These are phyloP conservation scores for Naganishia onofrii DNA, from an alignment of 768 basidiomycete species.

Conservation along the genomic window DNA sequence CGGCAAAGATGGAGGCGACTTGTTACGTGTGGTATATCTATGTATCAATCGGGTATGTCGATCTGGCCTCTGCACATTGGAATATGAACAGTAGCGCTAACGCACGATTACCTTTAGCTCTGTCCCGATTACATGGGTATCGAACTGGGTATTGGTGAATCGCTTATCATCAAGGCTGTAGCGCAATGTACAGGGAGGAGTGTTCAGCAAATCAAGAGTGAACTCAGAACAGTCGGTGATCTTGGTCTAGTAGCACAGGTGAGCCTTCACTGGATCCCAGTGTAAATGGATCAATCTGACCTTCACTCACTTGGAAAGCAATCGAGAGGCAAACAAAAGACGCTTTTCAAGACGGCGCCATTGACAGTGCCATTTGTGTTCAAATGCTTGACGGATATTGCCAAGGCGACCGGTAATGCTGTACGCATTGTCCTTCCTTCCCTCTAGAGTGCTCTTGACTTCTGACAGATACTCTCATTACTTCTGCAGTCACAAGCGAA, in stretches of 20 bases:
- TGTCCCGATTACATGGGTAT: constrained; percentile 93
- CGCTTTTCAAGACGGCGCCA: constrained; percentile 88
- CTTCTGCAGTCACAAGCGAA: constrained; percentile 76
- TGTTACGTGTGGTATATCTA: constrained; percentile 86
- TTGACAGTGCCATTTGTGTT: constrained; percentile 87
- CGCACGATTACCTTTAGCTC: constrained; percentile 58
- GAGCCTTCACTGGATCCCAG: constrained; percentile 34
- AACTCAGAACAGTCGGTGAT: constrained; percentile 92
- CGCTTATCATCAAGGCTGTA: constrained; percentile 89
- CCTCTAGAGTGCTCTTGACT: neutral
- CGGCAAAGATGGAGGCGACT: constrained; percentile 66
- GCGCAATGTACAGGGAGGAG: constrained; percentile 91
- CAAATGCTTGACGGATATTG: constrained; percentile 83
- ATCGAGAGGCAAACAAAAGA: constrained; percentile 85
- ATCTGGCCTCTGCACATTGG: neutral
- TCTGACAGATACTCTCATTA: neutral
- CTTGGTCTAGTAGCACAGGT: constrained; percentile 96
- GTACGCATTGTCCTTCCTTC: constrained; percentile 55
- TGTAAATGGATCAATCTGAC: neutral
- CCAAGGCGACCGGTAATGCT: constrained; percentile 75
- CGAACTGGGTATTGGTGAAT: constrained; percentile 95
- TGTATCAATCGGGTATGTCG: constrained; percentile 86
- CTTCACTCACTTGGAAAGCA: constrained; percentile 58
- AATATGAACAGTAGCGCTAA: neutral
- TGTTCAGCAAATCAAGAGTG: constrained; percentile 74